Percentiles rank a stretch among this genome's conserved stretches.
Conservation (phyloP, 768 basidiomycete genomes). For the Mycena filopes region DNA sequence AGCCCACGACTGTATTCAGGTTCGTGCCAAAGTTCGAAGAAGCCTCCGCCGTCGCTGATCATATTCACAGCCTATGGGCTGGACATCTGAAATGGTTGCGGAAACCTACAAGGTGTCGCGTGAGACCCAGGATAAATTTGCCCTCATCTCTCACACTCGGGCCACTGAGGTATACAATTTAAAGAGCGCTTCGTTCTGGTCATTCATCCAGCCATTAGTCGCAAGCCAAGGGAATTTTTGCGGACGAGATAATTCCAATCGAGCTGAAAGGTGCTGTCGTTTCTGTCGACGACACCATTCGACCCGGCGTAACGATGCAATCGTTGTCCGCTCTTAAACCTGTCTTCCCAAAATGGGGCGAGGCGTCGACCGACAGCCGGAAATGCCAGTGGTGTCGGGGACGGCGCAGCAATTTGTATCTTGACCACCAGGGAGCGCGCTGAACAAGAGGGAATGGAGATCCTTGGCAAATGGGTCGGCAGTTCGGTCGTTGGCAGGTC, state of each 20-base stretch:
- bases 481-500: slow-evolving; percentile 78
- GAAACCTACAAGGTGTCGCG: slow-evolving; percentile 80
- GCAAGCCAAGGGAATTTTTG: slow-evolving; percentile 72
- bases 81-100: slow-evolving; percentile 95
- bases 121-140: slow-evolving; percentile 89
- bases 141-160: slow-evolving; percentile 86
- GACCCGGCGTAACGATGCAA: slow-evolving; percentile 83
- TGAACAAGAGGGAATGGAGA: slow-evolving; percentile 77
- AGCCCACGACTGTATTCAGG: slow-evolving; percentile 84
- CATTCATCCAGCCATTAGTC: not conserved
- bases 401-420: slow-evolving; percentile 89
- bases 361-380: slow-evolving; percentile 80
- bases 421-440: slow-evolving; percentile 85
- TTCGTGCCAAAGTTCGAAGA: slow-evolving; percentile 38
- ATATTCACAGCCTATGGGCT: slow-evolving; percentile 83
- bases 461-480: slow-evolving; percentile 87
- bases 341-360: slow-evolving; percentile 86
- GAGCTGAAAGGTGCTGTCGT: slow-evolving; percentile 74
- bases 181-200: not conserved
- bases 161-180: slow-evolving; percentile 65
- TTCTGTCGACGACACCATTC: slow-evolving; percentile 87
- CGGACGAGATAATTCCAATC: slow-evolving; percentile 90
- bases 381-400: slow-evolving; percentile 90
- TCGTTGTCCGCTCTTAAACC: slow-evolving; percentile 84
- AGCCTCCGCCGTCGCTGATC: slow-evolving; percentile 3